Evolutionary conservation across 768 basidiomycete species (phyloP).

Genomic region (Xerocomellus dryophilus): DNA sequence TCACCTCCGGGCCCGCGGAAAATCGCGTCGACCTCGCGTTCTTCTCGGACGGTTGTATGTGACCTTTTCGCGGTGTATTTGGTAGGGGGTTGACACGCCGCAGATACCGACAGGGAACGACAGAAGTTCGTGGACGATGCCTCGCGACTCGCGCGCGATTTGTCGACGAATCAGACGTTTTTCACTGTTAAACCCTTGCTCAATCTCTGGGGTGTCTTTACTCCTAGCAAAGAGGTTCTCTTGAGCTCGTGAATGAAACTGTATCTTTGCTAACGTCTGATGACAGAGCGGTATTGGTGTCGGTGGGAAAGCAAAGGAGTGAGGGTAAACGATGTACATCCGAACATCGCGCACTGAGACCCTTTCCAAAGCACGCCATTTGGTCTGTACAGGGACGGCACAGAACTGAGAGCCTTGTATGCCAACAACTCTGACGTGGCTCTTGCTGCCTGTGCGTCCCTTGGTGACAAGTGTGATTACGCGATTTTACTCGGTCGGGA

Average conservation of each 20-base stretch:
- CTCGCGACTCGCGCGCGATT: conserved; percentile 59
- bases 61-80: neutral
- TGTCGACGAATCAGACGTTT: conserved; percentile 74
- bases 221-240: conserved; percentile 66
- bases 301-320: conserved; percentile 70
- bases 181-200: conserved; percentile 70
- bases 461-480: conserved; percentile 67
- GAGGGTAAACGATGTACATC: conserved; percentile 11
- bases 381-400: conserved; percentile 75
- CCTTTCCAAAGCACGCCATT: conserved; percentile 55
- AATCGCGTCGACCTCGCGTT: conserved; percentile 77
- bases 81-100: neutral
- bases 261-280: conserved; percentile 8
- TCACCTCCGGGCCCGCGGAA: conserved; percentile 55
- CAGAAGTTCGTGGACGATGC: conserved; percentile 68
- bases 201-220: conserved; percentile 80
- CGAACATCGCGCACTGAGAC: neutral
- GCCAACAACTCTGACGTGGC: conserved; percentile 67
- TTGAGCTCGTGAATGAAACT: conserved; percentile 21
- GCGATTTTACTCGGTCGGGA: conserved; percentile 66
- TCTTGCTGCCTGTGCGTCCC: conserved; percentile 60
- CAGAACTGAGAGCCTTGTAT: conserved; percentile 71
- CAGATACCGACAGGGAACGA: conserved; percentile 56
- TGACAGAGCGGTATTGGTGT: conserved; percentile 65
- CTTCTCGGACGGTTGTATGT: conserved; percentile 76